phyloP scores from a whole-genome alignment of 2,329 filamentous ascomycete species.

The Aspergillus tanneri region DNA sequence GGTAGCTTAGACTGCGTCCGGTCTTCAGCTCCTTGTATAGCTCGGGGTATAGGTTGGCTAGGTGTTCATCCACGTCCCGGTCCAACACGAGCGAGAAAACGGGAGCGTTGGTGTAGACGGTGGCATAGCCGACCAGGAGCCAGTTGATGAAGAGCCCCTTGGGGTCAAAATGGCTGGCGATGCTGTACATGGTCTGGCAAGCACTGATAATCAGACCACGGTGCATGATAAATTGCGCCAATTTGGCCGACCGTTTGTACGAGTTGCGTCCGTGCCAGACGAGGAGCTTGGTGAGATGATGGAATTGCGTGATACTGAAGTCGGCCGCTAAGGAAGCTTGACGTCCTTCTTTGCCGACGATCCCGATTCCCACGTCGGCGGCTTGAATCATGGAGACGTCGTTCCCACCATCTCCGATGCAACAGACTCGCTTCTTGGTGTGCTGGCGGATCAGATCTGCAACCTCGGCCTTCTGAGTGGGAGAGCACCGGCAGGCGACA shows the following conservation, averaged over 20 bases:
- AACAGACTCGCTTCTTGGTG: slow-evolving; percentile 94
- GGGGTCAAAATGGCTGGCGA: slow-evolving; percentile 87
- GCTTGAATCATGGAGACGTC: slow-evolving; percentile 99
- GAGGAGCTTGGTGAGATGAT: slow-evolving; percentile 90
- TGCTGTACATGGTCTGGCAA: slow-evolving; percentile 96
- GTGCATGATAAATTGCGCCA: slow-evolving; percentile 97
- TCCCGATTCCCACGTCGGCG: slow-evolving; percentile 94
- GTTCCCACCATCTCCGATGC: slow-evolving; percentile 96
- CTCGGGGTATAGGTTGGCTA: slow-evolving; percentile 94
- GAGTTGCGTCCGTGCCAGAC: slow-evolving; percentile 98
- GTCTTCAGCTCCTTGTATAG: slow-evolving; percentile 96
- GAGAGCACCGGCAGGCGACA: slow-evolving; percentile 93
- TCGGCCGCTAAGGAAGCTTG: slow-evolving; percentile 94
- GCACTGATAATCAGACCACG: slow-evolving; percentile 92
- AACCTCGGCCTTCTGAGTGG: slow-evolving; percentile 93
- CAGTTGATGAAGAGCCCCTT: slow-evolving; percentile 95
- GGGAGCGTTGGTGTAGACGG: slow-evolving; percentile 88
- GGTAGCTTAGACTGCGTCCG: slow-evolving; percentile 82
- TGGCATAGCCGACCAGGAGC: slow-evolving; percentile 95
- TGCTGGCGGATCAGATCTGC: slow-evolving; percentile 84
- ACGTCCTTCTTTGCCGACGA: slow-evolving; percentile 94
- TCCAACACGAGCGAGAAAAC: slow-evolving; percentile 94
- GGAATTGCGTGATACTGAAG: slow-evolving; percentile 95
- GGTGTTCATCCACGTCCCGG: slow-evolving; percentile 87
- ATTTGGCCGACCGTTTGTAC: slow-evolving; percentile 92